Conservation (phyloP, 345 rosid genomes). For the Brassica carinata region DNA sequence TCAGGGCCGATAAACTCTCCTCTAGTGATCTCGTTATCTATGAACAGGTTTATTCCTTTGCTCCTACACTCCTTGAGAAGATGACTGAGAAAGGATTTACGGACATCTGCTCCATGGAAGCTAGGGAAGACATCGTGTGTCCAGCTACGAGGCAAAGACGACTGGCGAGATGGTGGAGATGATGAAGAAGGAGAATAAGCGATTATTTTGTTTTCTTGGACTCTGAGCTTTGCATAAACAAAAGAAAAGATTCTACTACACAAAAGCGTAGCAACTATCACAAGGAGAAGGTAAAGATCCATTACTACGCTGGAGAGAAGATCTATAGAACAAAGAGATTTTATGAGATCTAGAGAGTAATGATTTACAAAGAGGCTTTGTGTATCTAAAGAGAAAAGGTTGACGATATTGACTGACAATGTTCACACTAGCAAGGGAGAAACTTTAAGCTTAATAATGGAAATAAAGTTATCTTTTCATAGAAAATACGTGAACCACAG, state of each 20-base stretch:
- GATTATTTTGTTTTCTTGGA: background rate
- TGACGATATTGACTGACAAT: background rate
- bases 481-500: background rate
- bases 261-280: background rate
- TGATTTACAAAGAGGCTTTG: background rate
- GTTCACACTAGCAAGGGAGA: background rate
- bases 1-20: too few species aligned
- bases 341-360: background rate
- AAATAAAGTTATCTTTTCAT: background rate
- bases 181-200: background rate
- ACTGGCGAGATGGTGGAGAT: background rate
- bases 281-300: background rate
- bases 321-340: background rate
- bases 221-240: background rate
- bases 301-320: background rate
- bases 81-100: too few species aligned
- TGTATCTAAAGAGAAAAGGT: background rate
- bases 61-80: too few species aligned
- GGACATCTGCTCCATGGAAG: too few species aligned
- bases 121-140: too few species aligned
- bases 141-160: too few species aligned
- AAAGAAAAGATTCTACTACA: background rate
- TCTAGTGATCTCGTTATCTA: too few species aligned
- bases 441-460: background rate
- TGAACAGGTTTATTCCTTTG: too few species aligned